phyloP scores from a whole-genome alignment of 2,329 filamentous ascomycete species.

The Penicillium frequentans region DNA sequence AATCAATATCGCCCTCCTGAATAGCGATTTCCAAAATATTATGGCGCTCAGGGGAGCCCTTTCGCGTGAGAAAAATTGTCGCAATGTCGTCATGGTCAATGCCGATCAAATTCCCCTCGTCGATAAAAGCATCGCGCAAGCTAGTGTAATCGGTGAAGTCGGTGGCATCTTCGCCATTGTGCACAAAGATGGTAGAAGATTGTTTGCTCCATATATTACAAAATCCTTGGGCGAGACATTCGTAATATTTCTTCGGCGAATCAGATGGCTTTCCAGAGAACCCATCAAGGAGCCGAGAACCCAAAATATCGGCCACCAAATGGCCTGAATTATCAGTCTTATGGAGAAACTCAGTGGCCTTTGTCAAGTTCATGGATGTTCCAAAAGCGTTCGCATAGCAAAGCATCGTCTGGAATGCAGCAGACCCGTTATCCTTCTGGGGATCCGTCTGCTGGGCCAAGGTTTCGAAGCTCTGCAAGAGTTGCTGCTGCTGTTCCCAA shows the following conservation, averaged over 20 bases:
- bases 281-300: conserved; percentile 3
- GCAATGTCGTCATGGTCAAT: not conserved
- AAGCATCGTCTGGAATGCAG: conserved; percentile 10
- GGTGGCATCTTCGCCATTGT: not conserved
- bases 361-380: conserved; percentile 3
- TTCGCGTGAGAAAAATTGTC: not conserved
- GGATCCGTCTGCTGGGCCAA: not conserved
- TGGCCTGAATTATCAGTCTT: conserved; percentile 3
- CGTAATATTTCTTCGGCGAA: not conserved
- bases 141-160: not conserved
- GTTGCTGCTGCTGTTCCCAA: conserved; percentile 14
- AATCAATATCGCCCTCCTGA: conserved; percentile 4
- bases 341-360: conserved; percentile 4
- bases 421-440: not conserved
- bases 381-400: conserved; percentile 14
- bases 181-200: not conserved
- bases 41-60: not conserved
- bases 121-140: not conserved
- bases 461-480: conserved; percentile 10
- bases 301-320: conserved; percentile 5
- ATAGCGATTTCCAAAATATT: conserved; percentile 5
- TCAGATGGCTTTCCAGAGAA: not conserved
- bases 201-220: not conserved
- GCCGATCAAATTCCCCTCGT: not conserved
- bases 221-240: conserved; percentile 6